Conservation (phyloP, 2,329 filamentous ascomycete species). For the Lecanosticta acicola region DNA sequence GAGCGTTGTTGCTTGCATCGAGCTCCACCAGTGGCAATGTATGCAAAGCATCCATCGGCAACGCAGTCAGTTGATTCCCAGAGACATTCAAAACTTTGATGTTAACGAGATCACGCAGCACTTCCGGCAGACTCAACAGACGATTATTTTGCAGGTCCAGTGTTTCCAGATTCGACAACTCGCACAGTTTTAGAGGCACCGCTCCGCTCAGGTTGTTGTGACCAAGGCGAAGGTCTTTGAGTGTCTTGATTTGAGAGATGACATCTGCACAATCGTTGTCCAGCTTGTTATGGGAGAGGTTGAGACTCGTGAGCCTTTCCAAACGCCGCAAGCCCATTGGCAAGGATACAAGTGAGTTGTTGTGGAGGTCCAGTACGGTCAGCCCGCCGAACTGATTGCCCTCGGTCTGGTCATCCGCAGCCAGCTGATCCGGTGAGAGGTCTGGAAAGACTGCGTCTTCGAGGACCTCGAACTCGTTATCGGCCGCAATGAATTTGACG, state of each 20-base stretch:
- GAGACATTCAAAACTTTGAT: constrained; percentile 74
- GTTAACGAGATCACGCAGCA: constrained; percentile 59
- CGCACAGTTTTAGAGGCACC: constrained; percentile 58
- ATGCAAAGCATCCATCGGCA: constrained; percentile 66
- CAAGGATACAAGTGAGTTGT: constrained; percentile 67
- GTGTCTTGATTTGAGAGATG: constrained; percentile 63
- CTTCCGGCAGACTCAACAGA: constrained; percentile 63
- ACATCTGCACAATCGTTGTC: constrained; percentile 65
- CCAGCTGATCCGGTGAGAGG: constrained; percentile 46
- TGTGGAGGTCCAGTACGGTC: constrained; percentile 78
- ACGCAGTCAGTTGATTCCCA: constrained; percentile 66
- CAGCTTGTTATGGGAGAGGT: constrained; percentile 72
- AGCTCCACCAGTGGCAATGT: constrained; percentile 68
- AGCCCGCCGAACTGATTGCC: constrained; percentile 76
- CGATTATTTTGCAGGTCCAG: constrained; percentile 79
- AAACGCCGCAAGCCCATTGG: constrained; percentile 72
- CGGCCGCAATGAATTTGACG: constrained; percentile 74
- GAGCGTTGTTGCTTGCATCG: constrained; percentile 68
- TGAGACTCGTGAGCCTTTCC: constrained; percentile 69
- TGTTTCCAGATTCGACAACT: constrained; percentile 65
- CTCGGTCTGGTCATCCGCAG: constrained; percentile 59
- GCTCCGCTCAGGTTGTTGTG: constrained; percentile 69
- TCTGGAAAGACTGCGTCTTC: constrained; percentile 77
- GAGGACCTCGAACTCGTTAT: constrained; percentile 77
- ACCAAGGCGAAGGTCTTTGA: constrained; percentile 76